Evolutionary conservation across 352 stramenopile species (phyloP).

Genomic region (Pythium chondricola): DNA sequence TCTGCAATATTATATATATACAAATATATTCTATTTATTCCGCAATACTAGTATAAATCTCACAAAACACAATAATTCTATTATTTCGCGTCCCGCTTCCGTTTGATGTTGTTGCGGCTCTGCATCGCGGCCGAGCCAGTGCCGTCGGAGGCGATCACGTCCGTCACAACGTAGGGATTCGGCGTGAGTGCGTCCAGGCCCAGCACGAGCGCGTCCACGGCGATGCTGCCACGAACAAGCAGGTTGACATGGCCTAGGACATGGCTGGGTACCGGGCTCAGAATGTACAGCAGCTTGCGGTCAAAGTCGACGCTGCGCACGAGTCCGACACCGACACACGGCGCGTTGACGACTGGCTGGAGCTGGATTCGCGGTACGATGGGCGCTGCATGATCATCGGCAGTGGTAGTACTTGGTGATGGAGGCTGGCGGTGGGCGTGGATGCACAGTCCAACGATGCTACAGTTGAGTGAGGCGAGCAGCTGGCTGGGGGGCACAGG

Average conservation of each 20-base stretch:
- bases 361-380: conserved; percentile 47
- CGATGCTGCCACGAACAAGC: conserved; percentile 61
- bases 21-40: background rate
- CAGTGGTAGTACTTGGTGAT: no score
- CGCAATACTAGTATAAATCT: background rate
- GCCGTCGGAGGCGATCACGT: conserved; percentile 64
- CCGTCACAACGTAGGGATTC: conserved; percentile 58
- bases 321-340: conserved; percentile 62
- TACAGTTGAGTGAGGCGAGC: conserved; percentile 65
- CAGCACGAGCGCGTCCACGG: conserved; percentile 48
- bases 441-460: conserved; percentile 69
- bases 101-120: conserved; percentile 85
- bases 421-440: conserved; percentile 21
- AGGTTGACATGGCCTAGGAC: conserved; percentile 64
- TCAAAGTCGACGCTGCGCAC: conserved; percentile 54
- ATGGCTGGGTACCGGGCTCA: conserved; percentile 52
- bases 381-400: no score
- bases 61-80: background rate
- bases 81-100: conserved; percentile 58
- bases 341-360: conserved; percentile 35
- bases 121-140: conserved; percentile 76
- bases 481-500: conserved; percentile 70
- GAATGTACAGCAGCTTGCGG: conserved; percentile 49
- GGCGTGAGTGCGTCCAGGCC: conserved; percentile 33
- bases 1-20: no score